A percentile compares a stretch with the other conserved stretches of the same genome.
phyloP scores from a whole-genome alignment of 169 alveolate species.

The Babesia gibsoni region DNA sequence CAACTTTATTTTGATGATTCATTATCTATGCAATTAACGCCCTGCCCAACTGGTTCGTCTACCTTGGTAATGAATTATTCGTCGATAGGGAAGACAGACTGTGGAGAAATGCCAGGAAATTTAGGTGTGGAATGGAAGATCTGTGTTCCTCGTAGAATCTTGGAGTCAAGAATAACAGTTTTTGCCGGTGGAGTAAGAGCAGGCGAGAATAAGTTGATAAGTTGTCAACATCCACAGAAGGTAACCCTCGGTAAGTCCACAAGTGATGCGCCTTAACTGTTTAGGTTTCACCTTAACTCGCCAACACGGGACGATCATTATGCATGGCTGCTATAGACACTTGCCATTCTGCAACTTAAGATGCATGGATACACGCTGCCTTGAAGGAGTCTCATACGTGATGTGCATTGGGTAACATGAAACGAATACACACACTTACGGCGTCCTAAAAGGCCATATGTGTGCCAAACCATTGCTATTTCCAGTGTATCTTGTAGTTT shows the following conservation, averaged over 20 bases:
- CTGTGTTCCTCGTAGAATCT: not conserved
- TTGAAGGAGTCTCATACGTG: no score
- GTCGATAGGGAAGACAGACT: not conserved
- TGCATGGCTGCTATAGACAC: no score
- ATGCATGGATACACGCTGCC: no score
- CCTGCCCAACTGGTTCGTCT: conserved; percentile 26
- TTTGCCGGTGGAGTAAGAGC: not conserved
- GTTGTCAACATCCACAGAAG: not conserved
- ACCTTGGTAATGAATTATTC: not conserved
- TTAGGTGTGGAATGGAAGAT: conserved; percentile 30
- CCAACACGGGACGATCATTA: no score
- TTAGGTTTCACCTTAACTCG: no score
- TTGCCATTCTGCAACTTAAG: no score
- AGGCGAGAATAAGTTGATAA: not conserved
- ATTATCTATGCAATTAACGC: not conserved
- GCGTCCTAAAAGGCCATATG: no score
- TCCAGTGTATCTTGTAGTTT: no score
- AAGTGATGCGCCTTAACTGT: no score
- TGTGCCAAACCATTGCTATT: no score
- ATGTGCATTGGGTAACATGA: no score
- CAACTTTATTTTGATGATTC: conserved; percentile 7
- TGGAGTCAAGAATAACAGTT: not conserved
- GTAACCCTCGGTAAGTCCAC: conserved; percentile 4
- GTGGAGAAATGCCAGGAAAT: conserved; percentile 6
- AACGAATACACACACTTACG: no score